phyloP scores from a whole-genome alignment of 306 rosid genomes.

The Quercus aquifolioides region DNA sequence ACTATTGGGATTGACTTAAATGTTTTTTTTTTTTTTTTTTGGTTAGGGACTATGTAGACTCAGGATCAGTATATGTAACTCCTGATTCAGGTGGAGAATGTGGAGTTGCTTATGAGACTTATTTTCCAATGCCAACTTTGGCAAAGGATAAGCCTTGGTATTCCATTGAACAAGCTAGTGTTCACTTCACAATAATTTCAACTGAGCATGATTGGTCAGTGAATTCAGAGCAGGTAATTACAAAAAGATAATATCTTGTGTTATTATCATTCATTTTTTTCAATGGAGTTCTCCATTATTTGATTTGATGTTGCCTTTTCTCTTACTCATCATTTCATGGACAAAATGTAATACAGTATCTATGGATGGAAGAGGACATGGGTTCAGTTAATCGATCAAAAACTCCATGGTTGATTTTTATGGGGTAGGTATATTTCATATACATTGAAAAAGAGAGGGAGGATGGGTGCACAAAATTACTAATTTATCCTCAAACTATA shows the following conservation, averaged over 20 bases:
- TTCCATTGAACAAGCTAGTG: conserved; percentile 75
- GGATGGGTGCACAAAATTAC: too few species aligned
- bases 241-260: background rate
- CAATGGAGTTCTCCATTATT: background rate
- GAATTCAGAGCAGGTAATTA: conserved; percentile 68
- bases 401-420: conserved; percentile 86
- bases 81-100: conserved; percentile 95
- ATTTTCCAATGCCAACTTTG: conserved; percentile 74
- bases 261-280: background rate
- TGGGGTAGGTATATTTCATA: conserved; percentile 49
- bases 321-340: background rate
- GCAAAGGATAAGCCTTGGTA: conserved; percentile 93
- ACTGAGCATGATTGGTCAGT: conserved; percentile 73
- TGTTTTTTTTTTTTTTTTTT: too few species aligned
- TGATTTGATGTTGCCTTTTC: background rate
- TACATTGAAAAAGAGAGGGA: too few species aligned
- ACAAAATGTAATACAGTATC: conserved; percentile 41
- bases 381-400: conserved; percentile 62
- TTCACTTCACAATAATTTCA: conserved; percentile 76
- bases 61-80: conserved; percentile 53
- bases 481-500: too few species aligned
- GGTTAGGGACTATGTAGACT: conserved; percentile 57
- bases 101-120: conserved; percentile 90
- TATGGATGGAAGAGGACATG: conserved; percentile 83
- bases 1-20: background rate